phyloP scores from a whole-genome alignment of 192 early-diverging fungal species.

The Gamsiella multidivaricata region DNA sequence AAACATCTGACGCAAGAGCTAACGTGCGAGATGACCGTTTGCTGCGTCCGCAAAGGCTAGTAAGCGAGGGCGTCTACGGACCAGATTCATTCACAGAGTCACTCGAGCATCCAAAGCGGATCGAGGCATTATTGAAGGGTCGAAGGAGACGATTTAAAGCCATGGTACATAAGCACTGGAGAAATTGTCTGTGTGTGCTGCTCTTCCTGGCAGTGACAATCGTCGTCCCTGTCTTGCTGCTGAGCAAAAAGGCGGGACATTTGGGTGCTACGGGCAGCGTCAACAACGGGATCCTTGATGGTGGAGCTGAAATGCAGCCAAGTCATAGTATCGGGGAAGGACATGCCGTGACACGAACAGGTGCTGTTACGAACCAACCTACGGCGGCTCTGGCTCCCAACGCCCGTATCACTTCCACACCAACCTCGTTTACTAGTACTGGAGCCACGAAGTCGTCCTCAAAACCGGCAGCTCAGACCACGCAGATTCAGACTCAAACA shows the following conservation, averaged over 20 bases:
- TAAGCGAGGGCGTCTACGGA: conserved; percentile 7
- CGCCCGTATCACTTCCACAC: too few relatives aligned
- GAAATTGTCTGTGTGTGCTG: not conserved
- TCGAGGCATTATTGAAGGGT: not conserved
- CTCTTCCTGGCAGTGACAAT: not conserved
- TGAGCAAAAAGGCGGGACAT: not conserved
- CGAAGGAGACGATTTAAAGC: not conserved
- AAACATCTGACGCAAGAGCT: not conserved
- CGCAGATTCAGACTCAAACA: too few relatives aligned
- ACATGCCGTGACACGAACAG: too few relatives aligned
- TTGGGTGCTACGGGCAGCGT: too few relatives aligned
- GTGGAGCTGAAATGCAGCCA: too few relatives aligned
- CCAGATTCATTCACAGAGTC: conserved; percentile 20
- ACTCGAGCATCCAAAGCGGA: not conserved
- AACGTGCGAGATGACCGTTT: not conserved
- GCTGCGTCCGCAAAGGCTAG: not conserved
- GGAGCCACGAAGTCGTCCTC: too few relatives aligned
- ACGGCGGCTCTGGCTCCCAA: too few relatives aligned
- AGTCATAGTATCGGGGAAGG: too few relatives aligned
- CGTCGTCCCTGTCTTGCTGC: not conserved
- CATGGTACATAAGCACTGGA: not conserved
- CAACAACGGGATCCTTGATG: not conserved
- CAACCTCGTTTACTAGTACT: too few relatives aligned
- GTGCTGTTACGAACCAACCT: too few relatives aligned
- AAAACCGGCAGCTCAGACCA: too few relatives aligned